These are phyloP conservation scores for Helminthosporium solani DNA, from an alignment of 2,329 filamentous ascomycete genomes.

Conservation along the genomic window DNA sequence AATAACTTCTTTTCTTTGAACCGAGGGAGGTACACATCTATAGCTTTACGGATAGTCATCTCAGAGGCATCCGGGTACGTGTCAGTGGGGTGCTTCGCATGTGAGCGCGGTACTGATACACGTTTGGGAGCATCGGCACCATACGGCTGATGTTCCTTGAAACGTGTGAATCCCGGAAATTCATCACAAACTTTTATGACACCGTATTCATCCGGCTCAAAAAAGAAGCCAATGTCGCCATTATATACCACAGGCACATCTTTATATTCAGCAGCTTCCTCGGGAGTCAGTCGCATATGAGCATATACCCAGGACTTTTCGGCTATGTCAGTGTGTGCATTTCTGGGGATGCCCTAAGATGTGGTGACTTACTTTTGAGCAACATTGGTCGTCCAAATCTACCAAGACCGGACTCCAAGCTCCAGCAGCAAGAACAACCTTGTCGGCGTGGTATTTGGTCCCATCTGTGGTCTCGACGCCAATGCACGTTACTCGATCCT, in stretches of 20 bases:
- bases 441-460: conserved; percentile 46
- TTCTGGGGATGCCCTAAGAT: conserved; percentile 43
- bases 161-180: conserved; percentile 52
- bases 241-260: conserved; percentile 58
- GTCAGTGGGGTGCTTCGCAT: conserved; percentile 49
- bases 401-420: conserved; percentile 34
- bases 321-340: conserved; percentile 42
- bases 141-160: conserved; percentile 45
- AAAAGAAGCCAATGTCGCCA: conserved; percentile 52
- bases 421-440: conserved; percentile 48
- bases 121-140: conserved; percentile 49
- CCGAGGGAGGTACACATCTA: conserved; percentile 46
- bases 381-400: conserved; percentile 34
- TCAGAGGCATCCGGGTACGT: conserved; percentile 50
- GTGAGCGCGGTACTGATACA: conserved; percentile 54
- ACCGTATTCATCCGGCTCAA: conserved; percentile 49
- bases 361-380: conserved; percentile 59
- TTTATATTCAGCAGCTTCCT: conserved; percentile 52
- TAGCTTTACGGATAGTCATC: conserved; percentile 33
- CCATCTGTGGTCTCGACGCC: conserved; percentile 48
- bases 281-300: conserved; percentile 52
- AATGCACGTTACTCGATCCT: conserved; percentile 40
- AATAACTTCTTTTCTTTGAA: conserved; percentile 45
- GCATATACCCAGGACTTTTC: conserved; percentile 54
- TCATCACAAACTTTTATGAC: conserved; percentile 58